A percentile compares a stretch with the other conserved stretches of the same genome.
These are phyloP conservation scores for Erigeron canadensis DNA, from an alignment of 129 eudicot species.

Conservation along the genomic window DNA sequence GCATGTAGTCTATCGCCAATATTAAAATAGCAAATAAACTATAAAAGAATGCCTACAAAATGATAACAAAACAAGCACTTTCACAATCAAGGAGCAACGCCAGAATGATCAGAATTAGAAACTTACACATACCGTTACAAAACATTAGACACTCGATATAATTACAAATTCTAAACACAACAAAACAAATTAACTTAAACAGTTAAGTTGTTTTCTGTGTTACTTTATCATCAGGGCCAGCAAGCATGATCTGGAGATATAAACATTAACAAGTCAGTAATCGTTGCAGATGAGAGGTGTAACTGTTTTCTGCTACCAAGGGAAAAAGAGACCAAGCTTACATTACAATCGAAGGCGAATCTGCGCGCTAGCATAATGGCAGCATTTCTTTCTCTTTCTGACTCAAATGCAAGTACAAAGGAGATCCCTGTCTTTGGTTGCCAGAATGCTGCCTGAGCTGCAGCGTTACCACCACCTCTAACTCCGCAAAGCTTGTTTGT, in stretches of 20 bases:
- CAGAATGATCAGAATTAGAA: conserved; percentile 27
- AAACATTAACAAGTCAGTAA: background rate
- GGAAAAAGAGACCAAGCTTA: conserved; percentile 41
- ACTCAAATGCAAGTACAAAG: conserved; percentile 82
- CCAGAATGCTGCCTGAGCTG: conserved; percentile 96
- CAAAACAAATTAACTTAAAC: background rate
- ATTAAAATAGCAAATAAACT: conserved; percentile 18
- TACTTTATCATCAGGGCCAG: conserved; percentile 82
- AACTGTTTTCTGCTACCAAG: background rate
- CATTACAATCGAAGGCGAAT: conserved; percentile 96
- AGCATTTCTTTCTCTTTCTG: conserved; percentile 91
- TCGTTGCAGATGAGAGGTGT: background rate
- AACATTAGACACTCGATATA: conserved; percentile 21
- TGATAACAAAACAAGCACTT: conserved; percentile 13
- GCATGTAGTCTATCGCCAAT: no score
- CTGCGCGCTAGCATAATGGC: conserved; percentile 96
- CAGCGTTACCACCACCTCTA: conserved; percentile 98
- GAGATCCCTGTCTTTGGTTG: conserved; percentile 69
- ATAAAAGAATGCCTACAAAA: conserved; percentile 37
- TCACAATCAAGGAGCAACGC: conserved; percentile 21
- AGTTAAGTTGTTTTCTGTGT: conserved; percentile 41
- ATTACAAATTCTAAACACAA: conserved; percentile 29
- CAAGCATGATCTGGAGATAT: conserved; percentile 66
- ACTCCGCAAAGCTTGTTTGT: conserved; percentile 77
- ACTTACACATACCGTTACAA: conserved; percentile 12